phyloP scores from a whole-genome alignment of 2,329 filamentous ascomycete genomes.

The Pseudofabraea citricarpa region DNA sequence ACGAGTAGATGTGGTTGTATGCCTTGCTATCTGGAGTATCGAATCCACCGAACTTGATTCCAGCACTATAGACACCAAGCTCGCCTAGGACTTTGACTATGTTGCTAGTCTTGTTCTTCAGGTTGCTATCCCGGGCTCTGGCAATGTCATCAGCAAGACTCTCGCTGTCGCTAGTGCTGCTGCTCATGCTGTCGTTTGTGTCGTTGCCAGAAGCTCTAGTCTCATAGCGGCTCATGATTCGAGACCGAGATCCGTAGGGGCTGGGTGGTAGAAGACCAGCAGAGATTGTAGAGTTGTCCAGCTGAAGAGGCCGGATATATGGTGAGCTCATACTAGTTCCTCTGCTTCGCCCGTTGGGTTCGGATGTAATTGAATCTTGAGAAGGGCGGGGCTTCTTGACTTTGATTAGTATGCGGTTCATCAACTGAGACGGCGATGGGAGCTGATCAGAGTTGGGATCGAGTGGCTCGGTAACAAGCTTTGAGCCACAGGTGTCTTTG shows the following conservation, averaged over 20 bases:
- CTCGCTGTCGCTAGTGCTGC: constrained; percentile 77
- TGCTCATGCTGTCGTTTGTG: constrained; percentile 46
- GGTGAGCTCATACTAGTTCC: constrained; percentile 76
- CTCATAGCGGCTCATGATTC: constrained; percentile 14
- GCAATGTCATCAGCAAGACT: constrained; percentile 49
- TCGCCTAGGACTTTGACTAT: constrained; percentile 79
- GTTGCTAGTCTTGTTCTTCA: constrained; percentile 68
- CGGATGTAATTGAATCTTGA: constrained; percentile 33
- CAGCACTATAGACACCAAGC: constrained; percentile 71
- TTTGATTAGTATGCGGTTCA: constrained; percentile 83
- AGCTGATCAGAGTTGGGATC: constrained; percentile 63
- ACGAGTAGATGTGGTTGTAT: constrained; percentile 93
- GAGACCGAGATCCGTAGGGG: constrained; percentile 28
- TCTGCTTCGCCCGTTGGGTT: constrained; percentile 46
- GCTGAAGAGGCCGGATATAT: constrained; percentile 56
- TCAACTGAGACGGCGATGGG: constrained; percentile 82
- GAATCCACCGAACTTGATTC: constrained; percentile 81
- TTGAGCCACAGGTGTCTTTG: constrained; percentile 75
- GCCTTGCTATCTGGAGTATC: constrained; percentile 72
- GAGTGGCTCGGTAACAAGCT: constrained; percentile 71
- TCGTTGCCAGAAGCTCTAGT: constrained; percentile 21
- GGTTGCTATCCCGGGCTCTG: constrained; percentile 49
- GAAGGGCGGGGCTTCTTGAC: constrained; percentile 69
- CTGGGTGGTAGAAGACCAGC: constrained; percentile 49
- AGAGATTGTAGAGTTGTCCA: constrained; percentile 52